Base-by-base conservation (phyloP, 1,139 yeast genomes). In the Protomyces macrosporus region DNA sequence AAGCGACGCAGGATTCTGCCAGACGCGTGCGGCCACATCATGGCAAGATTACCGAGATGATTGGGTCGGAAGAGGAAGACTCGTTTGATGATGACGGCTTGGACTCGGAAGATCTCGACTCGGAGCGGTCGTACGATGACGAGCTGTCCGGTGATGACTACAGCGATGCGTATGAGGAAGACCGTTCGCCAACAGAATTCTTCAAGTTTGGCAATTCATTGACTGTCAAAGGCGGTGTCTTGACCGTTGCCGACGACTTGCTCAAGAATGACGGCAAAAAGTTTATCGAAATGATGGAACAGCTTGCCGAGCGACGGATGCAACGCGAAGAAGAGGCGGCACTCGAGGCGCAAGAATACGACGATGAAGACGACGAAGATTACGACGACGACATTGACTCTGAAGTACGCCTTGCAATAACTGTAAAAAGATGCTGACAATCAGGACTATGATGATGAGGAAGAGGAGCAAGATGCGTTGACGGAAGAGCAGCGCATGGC, bases 281-380 rank as follows among this genome's bases (percentile, higher is more conserved):
- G 63, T 88, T 88, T 70, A 81, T 89, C 52, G 86, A 85, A 68
- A 84, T 87, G 83, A 85, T 89, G 85, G 95, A 87, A 71, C 80
- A 84, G 63, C 77, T 87, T 45, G 87, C 88, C 6, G 84, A 82
- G 67, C 78, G 83, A n/a, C 76, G 85, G 51, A 77, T 78, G 70
- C 82, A 79, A 0, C 74, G 86, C 65, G 84, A 81, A 68, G 81
- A 75, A 72, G 77, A 75, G 35, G 72, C 75, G 2, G 67, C 60
- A 16, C 68, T 74, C 53, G 73, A 73, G 34, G 72, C 71, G 0
- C 75, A 74, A 16, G 77, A 73, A 37, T 72, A 74, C 63, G 74
- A 72, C 45, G 76, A 73, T 52, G 79, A 75, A 37, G 77, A 74
- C 9, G 75, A 73, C 6, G 78, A 74, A 16, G 75, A 73, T 37